Percentiles rank a stretch among this genome's conserved stretches.
phyloP scores from a whole-genome alignment of 2,329 filamentous ascomycete species.

The Ploettnerulaceae sp. region DNA sequence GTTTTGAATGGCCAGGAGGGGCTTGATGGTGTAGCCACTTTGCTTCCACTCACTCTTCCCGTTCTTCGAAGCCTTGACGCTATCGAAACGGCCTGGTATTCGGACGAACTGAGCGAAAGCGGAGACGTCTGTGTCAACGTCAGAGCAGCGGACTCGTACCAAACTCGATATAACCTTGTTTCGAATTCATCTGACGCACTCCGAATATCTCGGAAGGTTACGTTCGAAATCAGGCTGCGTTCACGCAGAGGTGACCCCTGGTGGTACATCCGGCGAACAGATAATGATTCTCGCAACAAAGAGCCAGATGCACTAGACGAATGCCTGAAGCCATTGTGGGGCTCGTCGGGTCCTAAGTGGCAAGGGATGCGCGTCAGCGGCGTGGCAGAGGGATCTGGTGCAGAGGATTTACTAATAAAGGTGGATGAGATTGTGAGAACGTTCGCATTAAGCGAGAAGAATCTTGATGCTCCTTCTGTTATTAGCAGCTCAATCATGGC shows the following conservation, averaged over 20 bases:
- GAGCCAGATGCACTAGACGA: constrained; percentile 35
- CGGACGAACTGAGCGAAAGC: constrained; percentile 35
- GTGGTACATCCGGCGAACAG: constrained; percentile 31
- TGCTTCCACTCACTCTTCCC: constrained; percentile 58
- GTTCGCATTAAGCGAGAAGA: constrained; percentile 12
- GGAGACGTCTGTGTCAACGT: constrained; percentile 49
- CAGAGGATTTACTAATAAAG: constrained; percentile 35
- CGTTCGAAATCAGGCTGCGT: constrained; percentile 49
- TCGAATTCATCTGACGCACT: constrained; percentile 10
- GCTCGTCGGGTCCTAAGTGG: constrained; percentile 42
- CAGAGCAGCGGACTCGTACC: constrained; percentile 52
- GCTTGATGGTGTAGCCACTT: constrained; percentile 48
- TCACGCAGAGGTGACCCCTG: constrained; percentile 42
- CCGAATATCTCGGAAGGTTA: constrained; percentile 37
- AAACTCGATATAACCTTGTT: constrained; percentile 47
- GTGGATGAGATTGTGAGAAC: constrained; percentile 27
- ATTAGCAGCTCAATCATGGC: background rate
- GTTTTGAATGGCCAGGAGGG: constrained; percentile 49
- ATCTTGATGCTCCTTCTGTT: background rate
- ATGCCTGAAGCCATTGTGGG: constrained; percentile 44
- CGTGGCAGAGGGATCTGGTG: constrained; percentile 39
- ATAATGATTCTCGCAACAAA: constrained; percentile 24
- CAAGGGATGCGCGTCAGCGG: constrained; percentile 45
- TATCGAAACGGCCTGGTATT: constrained; percentile 52
- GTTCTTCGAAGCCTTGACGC: constrained; percentile 56